Conservation (phyloP, 306 rosid species). For the Inga laurina region DNA sequence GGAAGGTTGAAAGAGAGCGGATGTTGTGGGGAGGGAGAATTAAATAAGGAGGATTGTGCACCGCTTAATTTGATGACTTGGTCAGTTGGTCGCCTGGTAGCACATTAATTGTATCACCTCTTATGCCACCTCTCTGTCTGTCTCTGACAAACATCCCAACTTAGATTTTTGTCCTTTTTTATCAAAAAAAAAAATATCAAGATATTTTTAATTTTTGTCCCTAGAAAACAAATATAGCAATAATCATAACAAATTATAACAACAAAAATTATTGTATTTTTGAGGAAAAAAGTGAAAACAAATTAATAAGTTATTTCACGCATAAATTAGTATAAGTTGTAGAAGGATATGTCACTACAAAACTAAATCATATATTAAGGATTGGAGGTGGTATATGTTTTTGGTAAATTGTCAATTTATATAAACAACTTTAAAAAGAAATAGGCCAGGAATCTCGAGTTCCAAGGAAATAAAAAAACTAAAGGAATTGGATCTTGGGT, state of each 20-base stretch:
- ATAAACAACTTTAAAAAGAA: too few species aligned
- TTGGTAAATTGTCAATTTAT: neutral
- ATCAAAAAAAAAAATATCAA: neutral
- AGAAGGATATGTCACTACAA: neutral
- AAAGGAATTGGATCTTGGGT: too few species aligned
- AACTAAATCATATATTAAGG: too few species aligned
- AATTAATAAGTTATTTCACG: neutral
- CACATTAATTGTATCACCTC: neutral
- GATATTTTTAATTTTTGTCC: neutral
- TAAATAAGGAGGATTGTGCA: neutral
- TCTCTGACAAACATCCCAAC: neutral
- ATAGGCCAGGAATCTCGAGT: neutral
- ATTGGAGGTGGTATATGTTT: too few species aligned
- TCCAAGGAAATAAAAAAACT: too few species aligned
- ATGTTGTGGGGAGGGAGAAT: neutral
- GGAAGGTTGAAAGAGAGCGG: neutral
- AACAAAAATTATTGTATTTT: neutral
- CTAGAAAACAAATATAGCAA: neutral
- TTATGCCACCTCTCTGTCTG: neutral
- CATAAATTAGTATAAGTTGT: too few species aligned
- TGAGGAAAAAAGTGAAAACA: neutral
- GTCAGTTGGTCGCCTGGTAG: neutral
- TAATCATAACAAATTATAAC: neutral
- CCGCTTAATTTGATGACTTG: neutral
- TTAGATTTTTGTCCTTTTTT: neutral